These are phyloP conservation scores for Tolypocladium ophioglossoides DNA, from an alignment of 2,329 filamentous ascomycete species.

Conservation along the genomic window DNA sequence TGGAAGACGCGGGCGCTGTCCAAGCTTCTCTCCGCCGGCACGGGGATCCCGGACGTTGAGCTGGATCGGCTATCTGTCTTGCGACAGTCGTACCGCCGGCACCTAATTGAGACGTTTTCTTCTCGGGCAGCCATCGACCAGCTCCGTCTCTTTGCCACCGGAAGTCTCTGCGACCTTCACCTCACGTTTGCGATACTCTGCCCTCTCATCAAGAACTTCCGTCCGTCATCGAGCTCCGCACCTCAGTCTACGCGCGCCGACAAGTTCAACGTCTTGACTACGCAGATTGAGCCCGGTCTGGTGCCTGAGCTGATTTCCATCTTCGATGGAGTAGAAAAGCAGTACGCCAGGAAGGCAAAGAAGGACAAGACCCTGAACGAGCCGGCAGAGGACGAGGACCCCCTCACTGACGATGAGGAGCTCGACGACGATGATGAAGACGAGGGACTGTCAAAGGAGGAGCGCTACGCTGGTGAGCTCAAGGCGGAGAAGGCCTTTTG, in stretches of 20 bases:
- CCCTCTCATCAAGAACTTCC: slow-evolving; percentile 34
- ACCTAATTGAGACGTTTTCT: slow-evolving; percentile 58
- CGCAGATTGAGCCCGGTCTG: slow-evolving; percentile 53
- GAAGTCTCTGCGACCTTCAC: slow-evolving; percentile 72
- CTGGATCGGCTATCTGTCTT: slow-evolving; percentile 49
- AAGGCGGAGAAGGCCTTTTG: slow-evolving; percentile 79
- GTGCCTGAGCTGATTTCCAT: slow-evolving; percentile 64
- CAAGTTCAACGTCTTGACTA: slow-evolving; percentile 39
- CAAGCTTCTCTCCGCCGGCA: slow-evolving; percentile 42
- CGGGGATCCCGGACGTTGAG: slow-evolving; percentile 43
- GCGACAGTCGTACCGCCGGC: slow-evolving; percentile 46
- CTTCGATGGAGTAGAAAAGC: slow-evolving; percentile 66
- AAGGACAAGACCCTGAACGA: slow-evolving; percentile 47
- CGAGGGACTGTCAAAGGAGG: slow-evolving; percentile 41
- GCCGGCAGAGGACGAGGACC: slow-evolving; percentile 62
- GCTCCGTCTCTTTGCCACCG: slow-evolving; percentile 63
- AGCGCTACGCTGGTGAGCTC: slow-evolving; percentile 55
- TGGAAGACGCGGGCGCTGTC: slow-evolving; percentile 68
- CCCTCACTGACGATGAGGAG: slow-evolving; percentile 51
- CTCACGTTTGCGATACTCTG: slow-evolving; percentile 68
- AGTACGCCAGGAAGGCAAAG: slow-evolving; percentile 60
- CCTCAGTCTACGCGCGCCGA: slow-evolving; percentile 13
- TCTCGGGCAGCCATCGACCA: slow-evolving; percentile 63
- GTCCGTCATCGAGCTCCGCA: slow-evolving; percentile 13
- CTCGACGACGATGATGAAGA: slow-evolving; percentile 43